Conservation (phyloP, 1,139 yeast genomes). For the Taiozyma sp. region DNA sequence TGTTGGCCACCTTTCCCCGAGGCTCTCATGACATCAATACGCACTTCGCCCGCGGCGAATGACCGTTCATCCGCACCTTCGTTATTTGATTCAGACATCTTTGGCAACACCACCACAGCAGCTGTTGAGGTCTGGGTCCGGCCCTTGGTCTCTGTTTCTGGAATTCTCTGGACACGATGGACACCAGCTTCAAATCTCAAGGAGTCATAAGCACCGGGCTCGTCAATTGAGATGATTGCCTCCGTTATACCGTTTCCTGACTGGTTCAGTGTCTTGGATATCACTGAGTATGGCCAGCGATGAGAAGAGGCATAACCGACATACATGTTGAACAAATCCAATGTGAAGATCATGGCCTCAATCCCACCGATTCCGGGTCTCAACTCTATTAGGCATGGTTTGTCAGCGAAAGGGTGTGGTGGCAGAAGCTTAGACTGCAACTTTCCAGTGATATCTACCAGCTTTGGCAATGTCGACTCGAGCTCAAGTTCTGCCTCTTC, state of each 20-base stretch:
- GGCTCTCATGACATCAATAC: constrained; percentile 94
- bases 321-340: constrained; percentile 80
- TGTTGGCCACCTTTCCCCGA: constrained; percentile 99
- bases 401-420: constrained; percentile 70
- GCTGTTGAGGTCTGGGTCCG: constrained; percentile 95
- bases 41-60: constrained; percentile 82
- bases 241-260: constrained; percentile 69
- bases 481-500: constrained; percentile 35
- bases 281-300: constrained; percentile 61
- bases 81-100: constrained; percentile 50
- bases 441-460: constrained; percentile 32
- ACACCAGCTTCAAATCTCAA: constrained; percentile 91
- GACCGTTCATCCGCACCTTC: constrained; percentile 65
- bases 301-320: constrained; percentile 58
- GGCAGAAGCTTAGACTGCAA: constrained; percentile 66
- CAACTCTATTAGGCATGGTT: constrained; percentile 75
- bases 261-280: constrained; percentile 52
- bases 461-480: constrained; percentile 24
- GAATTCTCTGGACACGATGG: constrained; percentile 92
- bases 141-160: constrained; percentile 91
- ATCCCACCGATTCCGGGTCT: constrained; percentile 97
- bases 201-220: constrained; percentile 70
- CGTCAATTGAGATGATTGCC: constrained; percentile 70
- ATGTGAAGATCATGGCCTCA: constrained; percentile 86
- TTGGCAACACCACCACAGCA: constrained; percentile 91